Evolutionary conservation across 768 basidiomycete species (phyloP).

Genomic region (Xerocomus potaroensis): DNA sequence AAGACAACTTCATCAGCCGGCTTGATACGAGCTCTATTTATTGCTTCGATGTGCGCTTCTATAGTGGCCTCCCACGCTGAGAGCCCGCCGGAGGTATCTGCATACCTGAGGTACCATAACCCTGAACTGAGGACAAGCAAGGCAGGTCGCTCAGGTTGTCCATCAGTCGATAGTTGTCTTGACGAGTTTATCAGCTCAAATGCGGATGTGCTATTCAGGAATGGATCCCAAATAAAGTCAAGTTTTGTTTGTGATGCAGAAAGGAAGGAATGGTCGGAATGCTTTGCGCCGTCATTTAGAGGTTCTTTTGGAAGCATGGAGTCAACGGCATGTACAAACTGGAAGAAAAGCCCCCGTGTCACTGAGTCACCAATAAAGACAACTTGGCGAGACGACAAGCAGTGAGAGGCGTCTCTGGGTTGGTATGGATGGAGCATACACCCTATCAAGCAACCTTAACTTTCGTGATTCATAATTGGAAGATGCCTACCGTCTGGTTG

Average conservation of each 20-base stretch:
- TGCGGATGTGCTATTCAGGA: conserved; percentile 65
- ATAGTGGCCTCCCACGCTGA: conserved; percentile 74
- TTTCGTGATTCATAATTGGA: conserved; percentile 22
- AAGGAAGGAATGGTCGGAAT: conserved; percentile 54
- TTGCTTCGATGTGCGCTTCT: conserved; percentile 54
- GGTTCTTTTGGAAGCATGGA: conserved; percentile 47
- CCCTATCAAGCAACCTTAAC: conserved; percentile 40
- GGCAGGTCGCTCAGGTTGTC: conserved; percentile 39
- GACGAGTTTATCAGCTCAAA: conserved; percentile 37
- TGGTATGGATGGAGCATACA: conserved; percentile 75
- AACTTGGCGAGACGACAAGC: conserved; percentile 55
- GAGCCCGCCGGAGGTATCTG: conserved; percentile 66
- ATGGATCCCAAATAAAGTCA: conserved; percentile 83
- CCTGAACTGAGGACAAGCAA: conserved; percentile 83
- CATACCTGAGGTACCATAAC: conserved; percentile 84
- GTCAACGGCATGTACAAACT: conserved; percentile 61
- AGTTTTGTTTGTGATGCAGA: conserved; percentile 46
- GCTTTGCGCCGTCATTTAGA: conserved; percentile 58
- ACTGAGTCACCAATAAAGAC: conserved; percentile 86
- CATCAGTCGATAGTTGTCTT: not conserved
- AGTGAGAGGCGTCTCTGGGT: conserved; percentile 47
- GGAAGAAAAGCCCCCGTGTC: conserved; percentile 75
- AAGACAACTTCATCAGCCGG: conserved; percentile 73
- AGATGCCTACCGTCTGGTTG: conserved; percentile 66
- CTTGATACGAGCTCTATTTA: conserved; percentile 34